Conservation (phyloP, 2,329 filamentous ascomycete species). For the Fusarium torulosum region DNA sequence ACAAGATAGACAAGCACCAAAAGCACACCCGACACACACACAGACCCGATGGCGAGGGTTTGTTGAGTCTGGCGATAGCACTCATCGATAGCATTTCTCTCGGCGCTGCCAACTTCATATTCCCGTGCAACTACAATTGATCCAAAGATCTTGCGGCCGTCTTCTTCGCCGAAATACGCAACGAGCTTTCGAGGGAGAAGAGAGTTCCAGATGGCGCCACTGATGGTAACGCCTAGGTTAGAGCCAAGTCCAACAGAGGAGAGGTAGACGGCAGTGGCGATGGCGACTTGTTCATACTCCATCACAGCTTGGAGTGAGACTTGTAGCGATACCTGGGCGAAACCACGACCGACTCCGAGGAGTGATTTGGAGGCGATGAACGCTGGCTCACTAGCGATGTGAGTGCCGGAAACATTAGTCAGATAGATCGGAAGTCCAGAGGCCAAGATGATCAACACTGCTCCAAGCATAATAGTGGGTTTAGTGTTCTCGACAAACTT, state of each 20-base stretch:
- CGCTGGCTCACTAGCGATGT: conserved; percentile 30
- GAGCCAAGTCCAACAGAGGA: conserved; percentile 33
- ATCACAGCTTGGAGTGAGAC: conserved; percentile 30
- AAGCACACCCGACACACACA: conserved; percentile 20
- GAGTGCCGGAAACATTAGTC: conserved; percentile 31
- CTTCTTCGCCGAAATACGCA: conserved; percentile 10
- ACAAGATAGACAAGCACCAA: conserved; percentile 16
- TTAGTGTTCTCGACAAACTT: conserved; percentile 38
- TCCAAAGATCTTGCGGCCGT: conserved; percentile 29
- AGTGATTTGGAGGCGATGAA: conserved; percentile 36
- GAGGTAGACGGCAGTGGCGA: conserved; percentile 34
- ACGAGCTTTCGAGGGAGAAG: conserved; percentile 25
- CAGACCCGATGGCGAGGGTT: conserved; percentile 31
- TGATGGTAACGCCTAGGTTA: conserved; percentile 33
- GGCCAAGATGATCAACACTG: conserved; percentile 28
- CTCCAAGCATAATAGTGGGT: conserved; percentile 30
- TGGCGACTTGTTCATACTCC: conserved; percentile 27
- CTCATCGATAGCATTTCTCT: conserved; percentile 17
- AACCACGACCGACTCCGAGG: conserved; percentile 32
- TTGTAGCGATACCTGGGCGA: conserved; percentile 24
- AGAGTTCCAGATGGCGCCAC: conserved; percentile 39
- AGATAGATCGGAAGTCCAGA: conserved; percentile 34
- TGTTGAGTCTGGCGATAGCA: conserved; percentile 35
- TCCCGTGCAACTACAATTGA: conserved; percentile 30
- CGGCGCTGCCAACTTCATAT: conserved; percentile 18